Percentiles rank a stretch among this genome's conserved stretches.
phyloP scores from a whole-genome alignment of 768 basidiomycete genomes.

The Paxillus ammoniavirescens region DNA sequence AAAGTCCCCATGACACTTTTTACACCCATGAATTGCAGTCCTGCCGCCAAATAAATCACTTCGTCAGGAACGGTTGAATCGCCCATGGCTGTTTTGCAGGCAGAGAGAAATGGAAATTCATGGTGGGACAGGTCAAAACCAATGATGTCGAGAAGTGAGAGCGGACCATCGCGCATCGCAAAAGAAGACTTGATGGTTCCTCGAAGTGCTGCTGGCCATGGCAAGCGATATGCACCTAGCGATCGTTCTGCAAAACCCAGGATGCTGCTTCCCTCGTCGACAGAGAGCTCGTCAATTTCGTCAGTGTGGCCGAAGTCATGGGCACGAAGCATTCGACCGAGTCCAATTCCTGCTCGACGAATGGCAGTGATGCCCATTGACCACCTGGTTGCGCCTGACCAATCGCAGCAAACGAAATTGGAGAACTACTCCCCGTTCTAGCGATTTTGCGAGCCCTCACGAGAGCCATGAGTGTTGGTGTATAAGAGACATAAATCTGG shows the following conservation, averaged over 20 bases:
- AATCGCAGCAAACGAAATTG: constrained; percentile 1
- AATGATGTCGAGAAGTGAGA: no score
- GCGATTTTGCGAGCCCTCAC: no score
- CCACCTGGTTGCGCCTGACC: not conserved
- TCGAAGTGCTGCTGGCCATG: constrained; percentile 7
- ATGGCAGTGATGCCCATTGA: not conserved
- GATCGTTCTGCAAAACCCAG: not conserved
- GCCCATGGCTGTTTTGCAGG: no score
- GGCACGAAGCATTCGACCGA: not conserved
- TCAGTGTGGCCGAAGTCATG: not conserved
- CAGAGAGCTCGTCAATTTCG: not conserved
- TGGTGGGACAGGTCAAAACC: no score
- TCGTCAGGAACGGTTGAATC: no score
- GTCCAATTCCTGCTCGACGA: not conserved
- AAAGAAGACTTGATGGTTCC: constrained; percentile 12
- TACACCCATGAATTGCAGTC: no score
- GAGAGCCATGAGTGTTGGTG: constrained; percentile 16
- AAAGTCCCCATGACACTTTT: no score
- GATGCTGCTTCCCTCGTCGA: not conserved
- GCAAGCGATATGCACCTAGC: constrained; percentile 21
- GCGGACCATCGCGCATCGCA: no score
- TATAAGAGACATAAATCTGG: constrained; percentile 1
- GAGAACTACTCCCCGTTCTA: not conserved
- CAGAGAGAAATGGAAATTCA: no score
- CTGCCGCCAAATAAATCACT: no score